phyloP scores from a whole-genome alignment of 2,329 filamentous ascomycete species.

The Xylaria sp. region DNA sequence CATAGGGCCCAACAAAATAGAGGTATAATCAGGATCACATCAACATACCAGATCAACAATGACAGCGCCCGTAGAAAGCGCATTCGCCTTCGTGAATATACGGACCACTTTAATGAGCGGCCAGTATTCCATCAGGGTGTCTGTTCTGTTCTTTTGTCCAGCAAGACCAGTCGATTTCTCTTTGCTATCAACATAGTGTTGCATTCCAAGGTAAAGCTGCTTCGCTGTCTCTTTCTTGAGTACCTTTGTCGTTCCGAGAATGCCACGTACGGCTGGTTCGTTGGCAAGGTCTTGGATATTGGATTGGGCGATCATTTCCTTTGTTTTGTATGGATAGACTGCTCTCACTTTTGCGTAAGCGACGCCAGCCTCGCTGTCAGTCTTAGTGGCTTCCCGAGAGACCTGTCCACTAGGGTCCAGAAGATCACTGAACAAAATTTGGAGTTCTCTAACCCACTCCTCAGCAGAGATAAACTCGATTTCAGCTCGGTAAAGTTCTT shows the following conservation, averaged over 20 bases:
- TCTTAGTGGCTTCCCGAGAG: slow-evolving; percentile 37
- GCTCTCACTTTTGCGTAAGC: slow-evolving; percentile 47
- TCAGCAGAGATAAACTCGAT: slow-evolving; percentile 45
- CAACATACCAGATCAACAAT: slow-evolving; percentile 50
- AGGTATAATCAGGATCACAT: background rate
- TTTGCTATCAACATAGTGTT: slow-evolving; percentile 48
- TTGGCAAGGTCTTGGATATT: slow-evolving; percentile 38
- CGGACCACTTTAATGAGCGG: slow-evolving; percentile 62
- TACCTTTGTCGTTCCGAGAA: slow-evolving; percentile 44
- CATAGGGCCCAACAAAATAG: background rate
- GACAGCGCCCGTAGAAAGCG: slow-evolving; percentile 51
- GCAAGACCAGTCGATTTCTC: slow-evolving; percentile 41
- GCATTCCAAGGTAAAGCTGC: slow-evolving; percentile 42
- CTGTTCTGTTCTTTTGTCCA: slow-evolving; percentile 28
- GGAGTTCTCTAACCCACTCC: slow-evolving; percentile 45
- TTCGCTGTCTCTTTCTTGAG: slow-evolving; percentile 39
- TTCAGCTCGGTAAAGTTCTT: slow-evolving; percentile 44
- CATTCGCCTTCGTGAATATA: slow-evolving; percentile 50
- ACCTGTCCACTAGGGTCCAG: slow-evolving; percentile 42
- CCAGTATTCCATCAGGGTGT: slow-evolving; percentile 43
- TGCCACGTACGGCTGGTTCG: slow-evolving; percentile 40
- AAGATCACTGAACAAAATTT: slow-evolving; percentile 41
- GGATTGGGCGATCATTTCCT: slow-evolving; percentile 43
- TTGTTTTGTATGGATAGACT: slow-evolving; percentile 46
- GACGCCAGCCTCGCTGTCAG: slow-evolving; percentile 44